Conservation (phyloP, 2,329 filamentous ascomycete genomes). For the Apiospora rasikravindrae region DNA sequence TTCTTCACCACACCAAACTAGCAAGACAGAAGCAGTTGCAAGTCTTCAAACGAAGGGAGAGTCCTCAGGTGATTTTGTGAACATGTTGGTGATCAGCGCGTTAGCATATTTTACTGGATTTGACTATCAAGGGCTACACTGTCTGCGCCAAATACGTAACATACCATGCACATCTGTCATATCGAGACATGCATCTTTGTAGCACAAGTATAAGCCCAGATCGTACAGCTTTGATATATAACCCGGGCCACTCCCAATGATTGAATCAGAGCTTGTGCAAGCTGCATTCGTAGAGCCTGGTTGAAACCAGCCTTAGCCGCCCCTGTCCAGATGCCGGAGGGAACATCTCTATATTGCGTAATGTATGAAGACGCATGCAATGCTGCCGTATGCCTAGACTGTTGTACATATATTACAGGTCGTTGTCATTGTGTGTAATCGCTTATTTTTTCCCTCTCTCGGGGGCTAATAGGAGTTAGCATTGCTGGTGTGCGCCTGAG, state of each 20-base stretch:
- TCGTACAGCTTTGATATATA: neutral
- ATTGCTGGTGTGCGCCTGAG: neutral
- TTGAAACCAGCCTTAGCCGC: neutral
- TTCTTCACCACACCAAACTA: neutral
- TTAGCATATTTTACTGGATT: neutral
- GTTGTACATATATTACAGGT: slow-evolving; percentile 28
- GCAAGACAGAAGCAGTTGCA: neutral
- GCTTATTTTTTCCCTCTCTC: slow-evolving; percentile 23
- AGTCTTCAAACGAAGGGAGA: neutral
- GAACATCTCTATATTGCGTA: neutral
- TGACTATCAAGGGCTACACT: neutral
- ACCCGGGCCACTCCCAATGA: neutral
- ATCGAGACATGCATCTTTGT: neutral
- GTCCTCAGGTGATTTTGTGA: neutral
- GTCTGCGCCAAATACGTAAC: neutral
- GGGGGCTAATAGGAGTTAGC: neutral
- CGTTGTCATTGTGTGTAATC: neutral
- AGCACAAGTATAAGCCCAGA: neutral
- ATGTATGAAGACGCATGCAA: neutral
- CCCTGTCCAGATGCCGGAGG: neutral
- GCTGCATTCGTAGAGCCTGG: neutral
- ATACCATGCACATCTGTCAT: neutral
- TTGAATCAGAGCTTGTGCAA: neutral
- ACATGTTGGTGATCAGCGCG: neutral
- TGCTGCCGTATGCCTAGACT: slow-evolving; percentile 24